Conservation (phyloP, 352 stramenopile genomes). For the Albugo candida region DNA sequence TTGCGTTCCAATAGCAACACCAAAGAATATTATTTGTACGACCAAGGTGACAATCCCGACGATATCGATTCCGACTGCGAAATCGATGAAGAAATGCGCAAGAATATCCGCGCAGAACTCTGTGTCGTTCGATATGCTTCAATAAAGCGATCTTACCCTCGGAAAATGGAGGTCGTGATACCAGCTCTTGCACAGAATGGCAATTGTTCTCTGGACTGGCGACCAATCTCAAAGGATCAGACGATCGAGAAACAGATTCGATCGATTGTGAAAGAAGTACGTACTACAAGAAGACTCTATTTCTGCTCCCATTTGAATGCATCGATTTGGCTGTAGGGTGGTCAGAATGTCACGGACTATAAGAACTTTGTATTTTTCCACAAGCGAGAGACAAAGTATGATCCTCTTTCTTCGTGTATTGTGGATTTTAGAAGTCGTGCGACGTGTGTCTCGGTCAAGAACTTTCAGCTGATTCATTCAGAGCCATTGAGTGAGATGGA, state of each 20-base stretch:
- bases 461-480: slow-evolving; percentile 84
- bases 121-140: slow-evolving; percentile 53
- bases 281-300: background rate
- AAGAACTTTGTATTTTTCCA: slow-evolving; percentile 69
- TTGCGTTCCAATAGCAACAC: slow-evolving; percentile 55
- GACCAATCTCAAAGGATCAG: slow-evolving; percentile 44
- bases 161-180: slow-evolving; percentile 76
- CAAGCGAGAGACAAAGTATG: slow-evolving; percentile 79
- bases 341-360: slow-evolving; percentile 59
- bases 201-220: slow-evolving; percentile 41
- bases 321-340: slow-evolving; percentile 19
- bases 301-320: slow-evolving; percentile 1
- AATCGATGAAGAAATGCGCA: slow-evolving; percentile 50
- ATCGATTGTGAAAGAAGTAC: slow-evolving; percentile 33
- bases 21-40: slow-evolving; percentile 75
- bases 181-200: slow-evolving; percentile 43
- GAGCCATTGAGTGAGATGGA: slow-evolving; percentile 46
- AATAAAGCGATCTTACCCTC: slow-evolving; percentile 37
- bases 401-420: slow-evolving; percentile 81
- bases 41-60: slow-evolving; percentile 68
- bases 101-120: slow-evolving; percentile 54
- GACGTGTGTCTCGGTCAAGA: slow-evolving; percentile 81
- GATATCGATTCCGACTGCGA: slow-evolving; percentile 70
- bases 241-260: slow-evolving; percentile 62
- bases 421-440: slow-evolving; percentile 84